These are phyloP conservation scores for Cucurbita moschata DNA, from an alignment of 306 rosid species.

Conservation along the genomic window DNA sequence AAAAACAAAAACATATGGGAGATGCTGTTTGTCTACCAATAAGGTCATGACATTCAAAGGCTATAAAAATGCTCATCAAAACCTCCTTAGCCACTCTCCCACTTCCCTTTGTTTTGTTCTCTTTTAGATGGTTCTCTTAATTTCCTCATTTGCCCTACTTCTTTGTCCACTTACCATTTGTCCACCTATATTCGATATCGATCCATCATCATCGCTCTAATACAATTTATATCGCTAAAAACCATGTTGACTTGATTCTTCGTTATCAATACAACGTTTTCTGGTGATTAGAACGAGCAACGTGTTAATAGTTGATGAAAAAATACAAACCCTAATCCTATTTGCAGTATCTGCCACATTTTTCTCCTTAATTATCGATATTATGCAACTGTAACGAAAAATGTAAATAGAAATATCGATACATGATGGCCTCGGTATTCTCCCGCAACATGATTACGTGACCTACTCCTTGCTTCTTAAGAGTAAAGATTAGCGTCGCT, in stretches of 20 bases:
- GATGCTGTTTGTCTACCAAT: slow-evolving; percentile 57
- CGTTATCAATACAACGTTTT: neutral
- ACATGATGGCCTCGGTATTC: no score
- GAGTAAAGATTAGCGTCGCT: no score
- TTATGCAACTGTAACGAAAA: no score
- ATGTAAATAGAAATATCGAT: no score
- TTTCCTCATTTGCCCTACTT: neutral
- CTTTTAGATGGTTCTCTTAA: neutral
- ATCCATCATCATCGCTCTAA: no score
- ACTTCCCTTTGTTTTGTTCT: neutral
- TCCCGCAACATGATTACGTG: no score
- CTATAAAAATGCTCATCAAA: slow-evolving; percentile 29
- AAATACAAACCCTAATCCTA: neutral
- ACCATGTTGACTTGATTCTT: neutral
- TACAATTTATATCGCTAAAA: no score
- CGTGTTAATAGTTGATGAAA: neutral
- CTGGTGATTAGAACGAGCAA: neutral
- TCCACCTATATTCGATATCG: neutral
- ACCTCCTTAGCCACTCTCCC: slow-evolving; percentile 5
- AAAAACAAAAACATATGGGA: neutral
- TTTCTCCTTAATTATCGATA: neutral
- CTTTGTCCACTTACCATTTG: neutral
- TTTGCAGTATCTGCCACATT: neutral
- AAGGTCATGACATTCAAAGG: slow-evolving; percentile 38
- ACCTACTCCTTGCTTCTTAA: no score